A percentile compares a stretch with the other conserved stretches of the same genome.
These are phyloP conservation scores for Tranzscheliella williamsii DNA, from an alignment of 1,284 basidiomycete genomes.

Conservation along the genomic window DNA sequence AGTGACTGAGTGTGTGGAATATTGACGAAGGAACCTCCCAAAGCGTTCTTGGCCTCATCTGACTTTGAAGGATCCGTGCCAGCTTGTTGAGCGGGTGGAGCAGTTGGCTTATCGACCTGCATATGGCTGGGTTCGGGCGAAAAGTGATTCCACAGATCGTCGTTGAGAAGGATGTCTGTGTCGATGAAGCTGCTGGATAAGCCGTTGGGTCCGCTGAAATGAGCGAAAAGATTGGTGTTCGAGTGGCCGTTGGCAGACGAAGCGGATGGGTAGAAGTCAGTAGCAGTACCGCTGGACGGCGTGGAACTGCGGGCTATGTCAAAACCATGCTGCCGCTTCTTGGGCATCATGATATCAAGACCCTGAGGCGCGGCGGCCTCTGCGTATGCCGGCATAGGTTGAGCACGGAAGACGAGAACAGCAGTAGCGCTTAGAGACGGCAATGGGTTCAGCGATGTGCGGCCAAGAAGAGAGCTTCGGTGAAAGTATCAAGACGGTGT, in stretches of 20 bases:
- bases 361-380: conserved; percentile 22
- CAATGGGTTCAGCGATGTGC: no score
- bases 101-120: not conserved
- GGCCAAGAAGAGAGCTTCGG: no score
- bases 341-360: conserved; percentile 43
- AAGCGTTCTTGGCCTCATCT: conserved; percentile 5
- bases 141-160: conserved; percentile 43
- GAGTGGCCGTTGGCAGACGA: not conserved
- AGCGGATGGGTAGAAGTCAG: not conserved
- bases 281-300: not conserved
- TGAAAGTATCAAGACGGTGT: no score
- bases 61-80: not conserved
- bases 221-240: conserved; percentile 24
- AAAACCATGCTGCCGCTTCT: conserved; percentile 41
- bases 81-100: not conserved
- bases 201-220: conserved; percentile 21
- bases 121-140: conserved; percentile 14
- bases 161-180: conserved; percentile 44
- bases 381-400: conserved; percentile 23
- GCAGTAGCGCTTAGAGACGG: no score
- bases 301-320: conserved; percentile 9
- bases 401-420: no score
- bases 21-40: conserved; percentile 34
- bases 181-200: conserved; percentile 44
- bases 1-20: conserved; percentile 27